phyloP scores from a whole-genome alignment of 495 filamentous ascomycete species.

The Aspergillus sclerotioniger region DNA sequence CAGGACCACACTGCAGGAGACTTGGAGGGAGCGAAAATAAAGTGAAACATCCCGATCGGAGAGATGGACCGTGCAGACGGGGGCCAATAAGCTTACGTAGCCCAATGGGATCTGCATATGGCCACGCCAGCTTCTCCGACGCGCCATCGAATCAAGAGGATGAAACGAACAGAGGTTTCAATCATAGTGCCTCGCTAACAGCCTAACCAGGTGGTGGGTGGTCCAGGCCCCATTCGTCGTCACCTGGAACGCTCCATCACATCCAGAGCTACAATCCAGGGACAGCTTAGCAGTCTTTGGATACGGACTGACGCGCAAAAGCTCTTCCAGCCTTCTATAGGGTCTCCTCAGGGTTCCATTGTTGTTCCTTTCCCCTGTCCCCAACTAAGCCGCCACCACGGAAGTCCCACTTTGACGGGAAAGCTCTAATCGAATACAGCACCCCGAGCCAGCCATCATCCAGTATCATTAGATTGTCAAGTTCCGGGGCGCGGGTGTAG shows the following conservation, averaged over 20 bases:
- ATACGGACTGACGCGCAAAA: neutral
- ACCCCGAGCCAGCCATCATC: too few species aligned
- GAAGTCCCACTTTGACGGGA: neutral
- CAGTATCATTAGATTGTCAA: too few species aligned
- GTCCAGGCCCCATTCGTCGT: neutral
- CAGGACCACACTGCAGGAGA: neutral
- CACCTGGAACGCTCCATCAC: neutral
- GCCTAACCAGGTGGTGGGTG: neutral
- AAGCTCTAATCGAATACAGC: neutral
- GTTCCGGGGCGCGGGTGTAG: too few species aligned
- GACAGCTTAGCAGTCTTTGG: neutral
- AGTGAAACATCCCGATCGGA: conserved; percentile 6
- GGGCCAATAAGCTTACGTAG: neutral
- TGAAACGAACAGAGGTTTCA: neutral
- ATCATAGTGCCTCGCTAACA: neutral
- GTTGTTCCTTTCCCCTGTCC: neutral
- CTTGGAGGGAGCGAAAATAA: neutral
- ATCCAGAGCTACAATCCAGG: neutral
- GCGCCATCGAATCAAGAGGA: neutral
- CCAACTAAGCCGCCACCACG: neutral
- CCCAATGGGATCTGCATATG: neutral
- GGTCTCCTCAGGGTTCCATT: neutral
- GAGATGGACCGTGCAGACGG: neutral
- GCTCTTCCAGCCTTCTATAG: neutral
- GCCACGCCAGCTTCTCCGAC: conserved; percentile 3